Conservation (phyloP, 2,329 filamentous ascomycete species). For the Fusarium verticillioides region DNA sequence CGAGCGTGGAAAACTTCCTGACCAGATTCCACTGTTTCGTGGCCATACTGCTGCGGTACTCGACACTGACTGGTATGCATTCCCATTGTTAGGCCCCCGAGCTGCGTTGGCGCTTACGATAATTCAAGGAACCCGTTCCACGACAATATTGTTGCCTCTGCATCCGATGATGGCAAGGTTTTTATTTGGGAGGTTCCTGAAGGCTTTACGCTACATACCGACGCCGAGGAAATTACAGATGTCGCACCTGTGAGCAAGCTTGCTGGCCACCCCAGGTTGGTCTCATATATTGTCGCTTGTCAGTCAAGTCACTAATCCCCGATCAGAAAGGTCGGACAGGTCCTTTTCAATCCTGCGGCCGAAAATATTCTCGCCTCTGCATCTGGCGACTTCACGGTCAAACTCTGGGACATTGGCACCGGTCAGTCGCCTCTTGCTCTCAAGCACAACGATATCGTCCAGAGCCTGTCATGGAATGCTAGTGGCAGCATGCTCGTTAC, state of each 20-base stretch:
- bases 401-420: conserved; percentile 92
- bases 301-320: conserved; percentile 27
- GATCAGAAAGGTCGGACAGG: conserved; percentile 93
- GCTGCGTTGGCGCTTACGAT: conserved; percentile 23
- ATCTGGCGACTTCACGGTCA: conserved; percentile 93
- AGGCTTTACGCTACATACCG: conserved; percentile 84
- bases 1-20: conserved; percentile 90
- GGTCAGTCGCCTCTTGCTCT: conserved; percentile 80
- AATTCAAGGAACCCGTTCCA: conserved; percentile 88
- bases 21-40: conserved; percentile 93
- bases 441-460: conserved; percentile 90
- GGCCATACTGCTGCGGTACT: conserved; percentile 95
- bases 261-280: conserved; percentile 85
- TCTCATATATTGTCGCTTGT: neutral
- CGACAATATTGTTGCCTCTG: conserved; percentile 90
- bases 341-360: conserved; percentile 96
- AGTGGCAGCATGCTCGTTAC: conserved; percentile 88
- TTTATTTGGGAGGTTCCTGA: conserved; percentile 96
- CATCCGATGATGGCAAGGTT: conserved; percentile 96
- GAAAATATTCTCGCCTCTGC: conserved; percentile 95
- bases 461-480: conserved; percentile 95
- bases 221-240: conserved; percentile 85
- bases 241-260: conserved; percentile 85
- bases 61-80: conserved; percentile 90
- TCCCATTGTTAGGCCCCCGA: conserved; percentile 17